Percentiles rank a stretch among this genome's conserved stretches.
phyloP scores from a whole-genome alignment of 345 rosid species.

The Eucalyptus melliodora region DNA sequence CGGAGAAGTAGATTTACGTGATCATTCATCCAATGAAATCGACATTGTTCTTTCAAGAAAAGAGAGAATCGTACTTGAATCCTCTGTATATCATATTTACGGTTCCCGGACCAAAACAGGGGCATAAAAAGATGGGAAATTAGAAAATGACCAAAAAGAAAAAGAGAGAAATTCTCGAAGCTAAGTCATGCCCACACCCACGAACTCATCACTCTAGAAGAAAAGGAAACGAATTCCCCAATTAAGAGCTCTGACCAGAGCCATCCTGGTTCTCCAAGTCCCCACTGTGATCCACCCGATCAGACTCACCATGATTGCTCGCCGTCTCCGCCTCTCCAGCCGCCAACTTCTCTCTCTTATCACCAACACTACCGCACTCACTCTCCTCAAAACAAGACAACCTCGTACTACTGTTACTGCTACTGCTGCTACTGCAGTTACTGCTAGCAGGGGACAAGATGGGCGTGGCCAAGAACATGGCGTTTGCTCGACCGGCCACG shows the following conservation, averaged over 20 bases:
- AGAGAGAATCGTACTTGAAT: not conserved
- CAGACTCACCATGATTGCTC: not conserved
- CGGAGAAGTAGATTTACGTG: not conserved
- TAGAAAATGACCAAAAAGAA: not conserved
- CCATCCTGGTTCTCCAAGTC: not conserved
- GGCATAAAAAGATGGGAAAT: not conserved
- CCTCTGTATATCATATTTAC: not conserved
- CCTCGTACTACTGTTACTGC: constrained; percentile 8
- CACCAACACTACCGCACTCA: constrained; percentile 1
- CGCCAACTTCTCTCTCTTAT: not conserved
- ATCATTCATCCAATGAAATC: not conserved
- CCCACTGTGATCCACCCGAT: not conserved
- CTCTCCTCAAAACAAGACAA: not conserved
- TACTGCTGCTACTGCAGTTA: constrained; percentile 17
- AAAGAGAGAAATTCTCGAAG: not conserved
- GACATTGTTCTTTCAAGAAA: not conserved
- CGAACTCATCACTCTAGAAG: not conserved
- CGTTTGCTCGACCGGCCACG: constrained; percentile 76
- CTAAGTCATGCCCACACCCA: not conserved
- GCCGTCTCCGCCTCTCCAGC: not conserved
- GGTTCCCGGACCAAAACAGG: not conserved
- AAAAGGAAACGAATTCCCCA: not conserved
- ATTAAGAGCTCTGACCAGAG: not conserved
- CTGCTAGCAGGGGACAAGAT: constrained; percentile 21
- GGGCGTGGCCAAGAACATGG: constrained; percentile 74